Evolutionary conservation across 2,329 filamentous ascomycete genomes (phyloP).

Genomic region (Thelonectria rubi): DNA sequence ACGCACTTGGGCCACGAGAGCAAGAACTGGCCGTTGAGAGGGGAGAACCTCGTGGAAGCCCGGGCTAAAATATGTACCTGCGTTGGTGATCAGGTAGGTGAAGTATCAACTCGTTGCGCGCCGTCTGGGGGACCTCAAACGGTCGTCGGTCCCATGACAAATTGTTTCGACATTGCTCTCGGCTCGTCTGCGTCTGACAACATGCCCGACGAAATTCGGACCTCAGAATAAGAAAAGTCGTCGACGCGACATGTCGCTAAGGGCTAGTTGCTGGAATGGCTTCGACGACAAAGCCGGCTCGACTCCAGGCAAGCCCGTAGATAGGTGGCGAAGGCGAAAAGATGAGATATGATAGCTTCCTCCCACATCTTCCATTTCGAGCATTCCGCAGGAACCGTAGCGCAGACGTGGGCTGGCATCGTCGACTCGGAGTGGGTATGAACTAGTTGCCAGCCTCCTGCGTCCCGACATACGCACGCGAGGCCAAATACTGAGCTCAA

Average conservation of each 20-base stretch:
- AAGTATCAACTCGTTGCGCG: background rate
- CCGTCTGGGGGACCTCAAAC: background rate
- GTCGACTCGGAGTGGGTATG: background rate
- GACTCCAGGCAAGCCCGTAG: background rate
- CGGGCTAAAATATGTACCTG: background rate
- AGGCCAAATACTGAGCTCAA: background rate
- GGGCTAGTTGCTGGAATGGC: slow-evolving; percentile 5
- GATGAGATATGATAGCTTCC: slow-evolving; percentile 6
- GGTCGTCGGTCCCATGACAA: background rate
- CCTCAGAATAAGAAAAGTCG: background rate
- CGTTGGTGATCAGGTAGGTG: background rate
- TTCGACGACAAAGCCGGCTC: slow-evolving; percentile 1
- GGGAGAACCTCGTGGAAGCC: background rate
- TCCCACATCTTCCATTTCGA: slow-evolving; percentile 8
- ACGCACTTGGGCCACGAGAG: background rate
- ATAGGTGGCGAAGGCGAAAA: slow-evolving; percentile 10
- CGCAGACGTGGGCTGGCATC: slow-evolving; percentile 5
- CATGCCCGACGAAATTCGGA: background rate
- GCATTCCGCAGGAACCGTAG: slow-evolving; percentile 4
- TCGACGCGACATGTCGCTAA: slow-evolving; percentile 3
- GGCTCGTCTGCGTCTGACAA: background rate
- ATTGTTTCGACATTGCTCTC: background rate
- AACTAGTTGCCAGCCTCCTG: slow-evolving; percentile 3
- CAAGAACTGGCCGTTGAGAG: background rate
- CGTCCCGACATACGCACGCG: background rate